These are phyloP conservation scores for Lactarius vividus DNA, from an alignment of 768 basidiomycete genomes.

Conservation along the genomic window DNA sequence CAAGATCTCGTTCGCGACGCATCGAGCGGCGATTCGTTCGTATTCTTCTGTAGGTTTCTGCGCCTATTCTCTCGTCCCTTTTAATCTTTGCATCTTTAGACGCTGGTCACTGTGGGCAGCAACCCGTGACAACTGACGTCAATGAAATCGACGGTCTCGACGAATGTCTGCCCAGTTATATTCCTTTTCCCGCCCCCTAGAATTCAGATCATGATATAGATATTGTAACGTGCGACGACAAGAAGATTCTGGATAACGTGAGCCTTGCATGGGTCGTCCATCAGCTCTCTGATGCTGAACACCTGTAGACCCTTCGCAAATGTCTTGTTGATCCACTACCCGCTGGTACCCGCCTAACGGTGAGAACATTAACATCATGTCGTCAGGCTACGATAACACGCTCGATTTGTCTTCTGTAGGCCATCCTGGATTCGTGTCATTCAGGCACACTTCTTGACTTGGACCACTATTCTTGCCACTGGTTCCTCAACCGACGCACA, in stretches of 20 bases:
- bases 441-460: slow-evolving; percentile 28
- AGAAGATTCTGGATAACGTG: slow-evolving; percentile 25
- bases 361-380: neutral
- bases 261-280: neutral
- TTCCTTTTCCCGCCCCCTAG: neutral
- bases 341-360: slow-evolving; percentile 21
- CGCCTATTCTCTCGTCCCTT: neutral
- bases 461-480: slow-evolving; percentile 27
- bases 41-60: slow-evolving; percentile 27
- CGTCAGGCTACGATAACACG: neutral
- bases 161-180: slow-evolving; percentile 2
- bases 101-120: slow-evolving; percentile 12
- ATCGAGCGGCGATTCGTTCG: slow-evolving; percentile 20
- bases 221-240: slow-evolving; percentile 15
- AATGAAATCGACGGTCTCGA: slow-evolving; percentile 5
- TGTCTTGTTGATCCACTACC: slow-evolving; percentile 27
- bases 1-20: slow-evolving; percentile 21
- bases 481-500: slow-evolving; percentile 1
- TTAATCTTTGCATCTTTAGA: slow-evolving; percentile 1
- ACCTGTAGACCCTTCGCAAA: slow-evolving; percentile 20
- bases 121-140: neutral
- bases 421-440: slow-evolving; percentile 29
- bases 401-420: slow-evolving; percentile 10
- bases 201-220: slow-evolving; percentile 1
- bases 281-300: neutral